A percentile compares a stretch with the other conserved stretches of the same genome.
phyloP scores from a whole-genome alignment of 1,284 basidiomycete species.

The Fomes fomentarius region DNA sequence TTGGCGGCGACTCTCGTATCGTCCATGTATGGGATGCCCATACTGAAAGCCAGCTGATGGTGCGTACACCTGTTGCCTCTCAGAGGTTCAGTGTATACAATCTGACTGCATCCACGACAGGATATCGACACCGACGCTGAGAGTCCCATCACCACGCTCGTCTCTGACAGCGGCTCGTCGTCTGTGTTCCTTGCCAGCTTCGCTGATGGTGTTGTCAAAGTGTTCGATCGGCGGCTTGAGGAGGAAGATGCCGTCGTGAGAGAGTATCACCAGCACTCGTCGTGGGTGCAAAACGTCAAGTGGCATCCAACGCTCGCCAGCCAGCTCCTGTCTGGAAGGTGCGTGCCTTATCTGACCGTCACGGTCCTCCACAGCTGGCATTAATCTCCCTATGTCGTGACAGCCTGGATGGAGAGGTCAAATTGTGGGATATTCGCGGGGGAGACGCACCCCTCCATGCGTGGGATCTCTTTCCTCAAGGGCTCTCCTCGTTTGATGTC shows the following conservation, averaged over 20 bases:
- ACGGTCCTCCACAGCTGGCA: not conserved
- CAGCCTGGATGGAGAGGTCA: conserved; percentile 90
- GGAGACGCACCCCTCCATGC: conserved; percentile 64
- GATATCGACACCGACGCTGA: conserved; percentile 90
- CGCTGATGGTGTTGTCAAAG: conserved; percentile 88
- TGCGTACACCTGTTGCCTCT: conserved; percentile 40
- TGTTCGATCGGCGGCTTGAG: conserved; percentile 91
- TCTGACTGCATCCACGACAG: too few relatives aligned
- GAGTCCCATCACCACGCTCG: conserved; percentile 86
- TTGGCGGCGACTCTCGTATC: conserved; percentile 89
- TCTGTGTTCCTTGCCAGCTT: conserved; percentile 91
- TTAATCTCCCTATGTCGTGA: not conserved
- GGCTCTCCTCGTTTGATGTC: conserved; percentile 86
- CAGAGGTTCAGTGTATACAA: too few relatives aligned
- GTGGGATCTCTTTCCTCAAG: conserved; percentile 71
- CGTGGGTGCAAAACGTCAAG: conserved; percentile 92
- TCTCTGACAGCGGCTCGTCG: conserved; percentile 78
- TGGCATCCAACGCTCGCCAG: conserved; percentile 77
- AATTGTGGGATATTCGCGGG: conserved; percentile 90
- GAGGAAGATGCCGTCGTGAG: conserved; percentile 87
- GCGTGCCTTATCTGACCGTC: conserved; percentile 25
- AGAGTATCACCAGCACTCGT: conserved; percentile 81
- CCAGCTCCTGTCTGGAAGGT: conserved; percentile 93
- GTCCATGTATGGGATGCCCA: conserved; percentile 97
- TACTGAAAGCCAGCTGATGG: conserved; percentile 83